Conservation (phyloP, 441 rosid genomes). For the Croton laevigatus region DNA sequence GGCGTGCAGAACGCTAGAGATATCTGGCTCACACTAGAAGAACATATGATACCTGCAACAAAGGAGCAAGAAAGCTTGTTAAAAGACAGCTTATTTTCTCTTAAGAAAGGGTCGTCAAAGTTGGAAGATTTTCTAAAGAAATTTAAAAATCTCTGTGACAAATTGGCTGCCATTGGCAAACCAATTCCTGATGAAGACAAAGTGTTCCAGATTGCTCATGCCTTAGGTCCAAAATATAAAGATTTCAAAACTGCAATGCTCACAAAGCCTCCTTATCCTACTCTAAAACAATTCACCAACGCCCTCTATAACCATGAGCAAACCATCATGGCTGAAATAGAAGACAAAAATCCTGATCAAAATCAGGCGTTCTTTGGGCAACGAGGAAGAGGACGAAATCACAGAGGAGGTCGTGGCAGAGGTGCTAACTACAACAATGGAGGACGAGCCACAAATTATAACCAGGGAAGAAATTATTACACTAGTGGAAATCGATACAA, state of each 20-base stretch:
- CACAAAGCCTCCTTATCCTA: neutral
- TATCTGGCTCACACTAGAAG: constrained; percentile 9
- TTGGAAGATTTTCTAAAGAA: constrained; percentile 3
- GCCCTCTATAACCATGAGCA: too few relatives aligned
- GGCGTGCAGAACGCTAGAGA: neutral
- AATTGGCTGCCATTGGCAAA: constrained; percentile 1
- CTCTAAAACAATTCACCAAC: constrained; percentile 1
- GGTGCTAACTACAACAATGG: constrained; percentile 5
- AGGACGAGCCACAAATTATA: too few relatives aligned
- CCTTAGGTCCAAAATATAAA: constrained; percentile 2
- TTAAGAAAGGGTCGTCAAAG: neutral
- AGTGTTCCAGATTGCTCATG: constrained; percentile 2
- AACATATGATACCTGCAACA: neutral
- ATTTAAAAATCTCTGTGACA: constrained; percentile 10
- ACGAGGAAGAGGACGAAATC: constrained; percentile 10
- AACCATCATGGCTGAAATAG: neutral
- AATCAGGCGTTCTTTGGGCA: constrained; percentile 6
- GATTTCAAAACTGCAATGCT: neutral
- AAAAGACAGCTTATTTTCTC: neutral
- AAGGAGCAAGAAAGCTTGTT: neutral
- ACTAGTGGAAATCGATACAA: too few relatives aligned
- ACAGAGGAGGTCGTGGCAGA: constrained; percentile 5
- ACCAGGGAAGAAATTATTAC: too few relatives aligned
- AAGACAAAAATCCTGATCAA: neutral
- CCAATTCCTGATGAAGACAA: constrained; percentile 6